Percentiles rank a stretch among this genome's conserved stretches.
phyloP scores from a whole-genome alignment of 1,284 basidiomycete genomes.

The Pholiota adiposa region DNA sequence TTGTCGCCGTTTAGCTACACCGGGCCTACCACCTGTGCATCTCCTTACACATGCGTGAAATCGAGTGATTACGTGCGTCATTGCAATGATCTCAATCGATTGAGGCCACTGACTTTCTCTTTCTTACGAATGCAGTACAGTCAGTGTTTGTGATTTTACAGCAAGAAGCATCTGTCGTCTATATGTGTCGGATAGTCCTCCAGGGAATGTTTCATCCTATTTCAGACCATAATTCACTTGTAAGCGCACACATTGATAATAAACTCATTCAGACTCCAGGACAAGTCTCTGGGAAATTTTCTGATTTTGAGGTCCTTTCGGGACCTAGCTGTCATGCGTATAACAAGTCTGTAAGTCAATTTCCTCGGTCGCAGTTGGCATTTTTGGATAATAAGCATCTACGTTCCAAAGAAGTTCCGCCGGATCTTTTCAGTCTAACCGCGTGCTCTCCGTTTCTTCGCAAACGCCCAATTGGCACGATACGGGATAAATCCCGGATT shows the following conservation, averaged over 20 bases:
- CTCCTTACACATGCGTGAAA: slow-evolving; percentile 35
- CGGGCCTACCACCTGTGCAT: slow-evolving; percentile 37
- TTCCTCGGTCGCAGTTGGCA: background rate
- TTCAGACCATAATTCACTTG: background rate
- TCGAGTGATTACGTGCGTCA: slow-evolving; percentile 36
- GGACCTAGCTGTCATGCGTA: background rate
- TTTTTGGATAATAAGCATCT: background rate
- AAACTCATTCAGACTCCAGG: background rate
- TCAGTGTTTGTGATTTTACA: background rate
- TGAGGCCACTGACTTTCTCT: background rate
- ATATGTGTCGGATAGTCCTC: background rate
- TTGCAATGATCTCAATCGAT: background rate
- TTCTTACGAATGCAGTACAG: background rate
- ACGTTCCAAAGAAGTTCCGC: background rate
- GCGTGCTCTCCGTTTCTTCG: background rate
- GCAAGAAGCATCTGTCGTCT: background rate
- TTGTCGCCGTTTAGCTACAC: slow-evolving; percentile 28
- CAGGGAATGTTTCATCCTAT: background rate
- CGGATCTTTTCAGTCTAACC: background rate
- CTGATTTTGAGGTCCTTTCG: background rate
- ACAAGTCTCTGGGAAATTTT: background rate
- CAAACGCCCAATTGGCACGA: background rate
- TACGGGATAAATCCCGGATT: background rate
- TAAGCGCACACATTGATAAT: background rate
- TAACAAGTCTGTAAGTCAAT: background rate